Percentiles rank a stretch among this genome's conserved stretches.
Evolutionary conservation across 306 rosid genomes (phyloP).

Genomic region (Pachyrhizus erosus): DNA sequence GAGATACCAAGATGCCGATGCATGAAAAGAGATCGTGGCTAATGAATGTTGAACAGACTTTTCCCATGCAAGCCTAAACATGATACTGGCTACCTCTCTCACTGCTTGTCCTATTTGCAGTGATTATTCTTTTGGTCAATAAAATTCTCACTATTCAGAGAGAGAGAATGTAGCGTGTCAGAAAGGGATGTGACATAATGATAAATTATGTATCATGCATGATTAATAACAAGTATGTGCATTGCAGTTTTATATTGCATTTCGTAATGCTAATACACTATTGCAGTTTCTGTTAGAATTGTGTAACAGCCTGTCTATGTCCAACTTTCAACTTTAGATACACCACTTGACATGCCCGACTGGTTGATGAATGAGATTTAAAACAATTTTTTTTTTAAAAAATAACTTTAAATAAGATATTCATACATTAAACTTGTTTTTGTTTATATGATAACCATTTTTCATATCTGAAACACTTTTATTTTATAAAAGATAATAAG

Average conservation of each 20-base stretch:
- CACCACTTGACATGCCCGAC: slow-evolving; percentile 11
- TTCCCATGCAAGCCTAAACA: slow-evolving; percentile 46
- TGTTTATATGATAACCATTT: too few species aligned
- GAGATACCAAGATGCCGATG: slow-evolving; percentile 35
- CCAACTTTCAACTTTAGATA: slow-evolving; percentile 1
- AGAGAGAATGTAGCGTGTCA: slow-evolving; percentile 17
- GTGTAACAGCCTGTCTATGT: slow-evolving; percentile 12
- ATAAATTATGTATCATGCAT: slow-evolving; percentile 38
- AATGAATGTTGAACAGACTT: slow-evolving; percentile 27
- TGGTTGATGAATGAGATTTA: too few species aligned
- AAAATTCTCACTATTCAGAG: slow-evolving; percentile 26
- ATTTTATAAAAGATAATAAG: too few species aligned
- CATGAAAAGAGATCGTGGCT: slow-evolving; percentile 22
- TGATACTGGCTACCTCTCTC: slow-evolving; percentile 18
- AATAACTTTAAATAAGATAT: too few species aligned
- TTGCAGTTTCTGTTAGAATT: slow-evolving; percentile 9
- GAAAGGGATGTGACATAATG: slow-evolving; percentile 37
- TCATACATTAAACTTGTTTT: too few species aligned
- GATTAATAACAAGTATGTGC: background rate
- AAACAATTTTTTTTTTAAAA: too few species aligned
- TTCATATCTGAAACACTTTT: too few species aligned
- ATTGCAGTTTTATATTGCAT: slow-evolving; percentile 24
- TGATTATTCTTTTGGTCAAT: slow-evolving; percentile 30
- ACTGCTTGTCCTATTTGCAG: slow-evolving; percentile 39
- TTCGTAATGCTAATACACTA: slow-evolving; percentile 29